Percentiles rank a stretch among this genome's conserved stretches.
Conservation (phyloP, 2,329 filamentous ascomycete species). For the Epichloe sibirici region DNA sequence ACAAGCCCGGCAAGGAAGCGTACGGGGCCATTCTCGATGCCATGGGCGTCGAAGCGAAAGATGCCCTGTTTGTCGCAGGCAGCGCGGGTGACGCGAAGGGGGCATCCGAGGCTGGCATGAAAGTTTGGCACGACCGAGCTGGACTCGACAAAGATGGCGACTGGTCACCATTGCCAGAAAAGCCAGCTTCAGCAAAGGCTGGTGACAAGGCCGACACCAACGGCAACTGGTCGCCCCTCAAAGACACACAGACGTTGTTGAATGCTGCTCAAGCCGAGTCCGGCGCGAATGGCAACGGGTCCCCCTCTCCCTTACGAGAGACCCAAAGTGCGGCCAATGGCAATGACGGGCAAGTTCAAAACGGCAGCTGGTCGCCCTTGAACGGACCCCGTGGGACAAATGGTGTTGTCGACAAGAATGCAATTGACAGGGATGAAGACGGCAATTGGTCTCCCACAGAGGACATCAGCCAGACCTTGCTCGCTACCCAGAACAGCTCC, state of each 20-base stretch:
- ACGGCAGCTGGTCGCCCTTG: no score
- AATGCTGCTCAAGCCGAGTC: no score
- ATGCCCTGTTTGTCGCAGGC: slow-evolving; percentile 25
- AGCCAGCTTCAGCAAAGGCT: background rate
- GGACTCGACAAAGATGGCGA: slow-evolving; percentile 15
- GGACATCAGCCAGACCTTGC: no score
- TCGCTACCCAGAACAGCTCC: background rate
- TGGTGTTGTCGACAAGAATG: background rate
- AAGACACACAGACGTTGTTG: background rate
- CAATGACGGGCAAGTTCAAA: no score
- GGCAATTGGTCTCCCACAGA: background rate
- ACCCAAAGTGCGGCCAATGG: no score
- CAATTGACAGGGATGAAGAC: background rate
- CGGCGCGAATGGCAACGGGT: no score
- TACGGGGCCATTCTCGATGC: slow-evolving; percentile 19
- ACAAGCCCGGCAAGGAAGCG: slow-evolving; percentile 23
- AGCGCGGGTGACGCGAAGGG: slow-evolving; percentile 28
- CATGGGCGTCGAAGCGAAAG: slow-evolving; percentile 14
- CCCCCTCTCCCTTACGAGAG: no score
- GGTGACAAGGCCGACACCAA: background rate
- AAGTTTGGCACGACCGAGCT: slow-evolving; percentile 26
- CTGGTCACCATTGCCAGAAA: background rate
- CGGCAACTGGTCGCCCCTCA: background rate
- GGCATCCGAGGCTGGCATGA: slow-evolving; percentile 25
- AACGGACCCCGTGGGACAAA: no score